Base-by-base conservation (phyloP, 768 basidiomycete species). In the Imleria badia region DNA sequence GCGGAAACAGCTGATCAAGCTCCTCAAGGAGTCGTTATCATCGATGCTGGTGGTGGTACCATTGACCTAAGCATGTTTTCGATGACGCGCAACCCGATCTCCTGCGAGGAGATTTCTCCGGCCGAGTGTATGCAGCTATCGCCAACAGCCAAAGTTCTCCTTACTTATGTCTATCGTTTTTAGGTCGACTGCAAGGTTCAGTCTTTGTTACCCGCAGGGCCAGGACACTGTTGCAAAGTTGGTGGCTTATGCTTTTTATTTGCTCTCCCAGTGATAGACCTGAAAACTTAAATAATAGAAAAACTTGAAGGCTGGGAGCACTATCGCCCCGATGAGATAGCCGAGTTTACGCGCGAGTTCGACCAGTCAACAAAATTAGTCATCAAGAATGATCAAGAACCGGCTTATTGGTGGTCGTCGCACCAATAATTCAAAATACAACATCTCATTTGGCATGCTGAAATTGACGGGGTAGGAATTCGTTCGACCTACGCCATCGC, bases 311-410 rank as follows among this genome's bases (percentile, higher is more conserved):
- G n/a, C n/a, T n/a, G n/a, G n/a, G 48, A 40, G 6, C 29, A 40
- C 15, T 30, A 19, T 13, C 17, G 36, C 17, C 2, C 38, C 3
- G 38, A 49, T 1, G 48, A 49, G 1, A 49, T 49, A 40, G 38
- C 19, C 3, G 38, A 49, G 6, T 31, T 30, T 26, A 40, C 48
- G 8, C 30, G 39, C 39, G 48, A 49, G 30, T 49, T 49, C 33
- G 51, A 56, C 23, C 20, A 12, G 17, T 31, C 51, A 8, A 45
- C 56, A 5, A 58, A 58, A 14, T 38, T 48, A 1, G 10, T 33
- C 43, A 52, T 60, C 48, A 60, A 34, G 20, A 50, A 33, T 30
- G 36, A 46, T 20, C 6, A 11, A 1, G 14, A 50, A 50, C 10
- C 41, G 48, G 30, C 39, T 1, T 53, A 52, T 60, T 15, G 55